Percentiles rank a stretch among this genome's conserved stretches.
These are phyloP conservation scores for Allium fistulosum DNA, from an alignment of 106 monocot genomes.

Conservation along the genomic window DNA sequence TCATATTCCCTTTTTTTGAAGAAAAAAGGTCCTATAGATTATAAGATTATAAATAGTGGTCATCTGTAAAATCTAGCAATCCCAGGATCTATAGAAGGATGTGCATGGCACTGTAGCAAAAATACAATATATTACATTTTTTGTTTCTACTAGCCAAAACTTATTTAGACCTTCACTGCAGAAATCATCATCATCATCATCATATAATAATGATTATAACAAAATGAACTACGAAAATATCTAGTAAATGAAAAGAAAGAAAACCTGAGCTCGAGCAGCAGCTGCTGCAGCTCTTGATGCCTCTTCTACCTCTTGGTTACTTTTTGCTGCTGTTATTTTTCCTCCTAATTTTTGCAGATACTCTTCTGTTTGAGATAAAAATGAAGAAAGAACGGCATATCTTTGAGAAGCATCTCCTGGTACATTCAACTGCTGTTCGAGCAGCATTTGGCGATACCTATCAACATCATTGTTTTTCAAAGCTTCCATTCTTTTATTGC, in stretches of 20 bases:
- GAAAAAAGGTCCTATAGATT: too few relatives aligned
- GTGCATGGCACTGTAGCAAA: too few relatives aligned
- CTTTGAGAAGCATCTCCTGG: conserved; percentile 80
- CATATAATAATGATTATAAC: neutral
- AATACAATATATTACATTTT: too few relatives aligned
- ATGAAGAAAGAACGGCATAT: conserved; percentile 92
- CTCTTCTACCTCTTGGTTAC: conserved; percentile 83
- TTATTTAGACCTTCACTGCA: too few relatives aligned
- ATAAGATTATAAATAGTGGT: too few relatives aligned
- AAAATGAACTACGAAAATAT: neutral
- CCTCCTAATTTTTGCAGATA: conserved; percentile 92
- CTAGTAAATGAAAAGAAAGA: neutral
- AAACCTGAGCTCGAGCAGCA: conserved; percentile 76
- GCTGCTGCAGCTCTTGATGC: conserved; percentile 75
- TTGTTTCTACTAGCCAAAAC: too few relatives aligned
- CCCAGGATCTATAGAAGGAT: too few relatives aligned
- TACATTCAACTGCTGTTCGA: conserved; percentile 87
- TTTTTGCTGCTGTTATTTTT: conserved; percentile 88
- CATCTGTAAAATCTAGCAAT: too few relatives aligned
- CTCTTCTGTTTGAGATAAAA: conserved; percentile 95
- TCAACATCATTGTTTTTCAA: conserved; percentile 98
- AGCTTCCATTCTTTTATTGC: conserved; percentile 95
- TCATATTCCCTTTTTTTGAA: too few relatives aligned
- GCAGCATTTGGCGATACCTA: conserved; percentile 85
- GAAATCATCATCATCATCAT: too few relatives aligned